A percentile compares a stretch with the other conserved stretches of the same genome.
Conservation (phyloP, 768 basidiomycete species). For the Auriscalpium vulgare region DNA sequence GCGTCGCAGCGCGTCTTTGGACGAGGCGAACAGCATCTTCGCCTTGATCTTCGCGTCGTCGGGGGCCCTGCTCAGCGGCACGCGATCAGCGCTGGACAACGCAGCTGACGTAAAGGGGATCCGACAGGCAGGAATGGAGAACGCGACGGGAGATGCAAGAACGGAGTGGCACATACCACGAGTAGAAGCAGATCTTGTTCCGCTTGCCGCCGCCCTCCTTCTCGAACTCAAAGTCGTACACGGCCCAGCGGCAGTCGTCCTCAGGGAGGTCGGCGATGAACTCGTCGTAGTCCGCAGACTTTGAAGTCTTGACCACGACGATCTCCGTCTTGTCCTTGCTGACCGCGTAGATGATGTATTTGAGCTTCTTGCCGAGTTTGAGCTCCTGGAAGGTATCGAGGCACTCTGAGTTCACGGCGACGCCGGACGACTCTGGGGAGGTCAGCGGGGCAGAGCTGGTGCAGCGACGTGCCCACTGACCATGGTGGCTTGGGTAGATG, state of each 20-base stretch:
- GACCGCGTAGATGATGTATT: conserved; percentile 79
- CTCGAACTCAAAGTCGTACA: conserved; percentile 87
- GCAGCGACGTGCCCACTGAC: too few species aligned
- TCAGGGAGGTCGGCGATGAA: conserved; percentile 74
- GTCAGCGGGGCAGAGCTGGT: too few species aligned
- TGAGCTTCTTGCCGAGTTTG: conserved; percentile 68
- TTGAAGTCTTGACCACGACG: conserved; percentile 61
- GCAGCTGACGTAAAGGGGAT: too few species aligned
- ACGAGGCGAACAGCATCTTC: conserved; percentile 95
- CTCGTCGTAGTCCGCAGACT: conserved; percentile 48
- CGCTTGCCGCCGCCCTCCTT: conserved; percentile 60
- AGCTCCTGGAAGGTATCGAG: conserved; percentile 53
- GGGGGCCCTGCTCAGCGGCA: conserved; percentile 60
- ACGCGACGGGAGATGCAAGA: neutral
- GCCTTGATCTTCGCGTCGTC: conserved; percentile 77
- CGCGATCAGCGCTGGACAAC: neutral
- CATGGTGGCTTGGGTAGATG: too few species aligned
- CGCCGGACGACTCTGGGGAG: conserved; percentile 51
- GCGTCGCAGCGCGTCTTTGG: conserved; percentile 70
- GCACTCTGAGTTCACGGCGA: conserved; percentile 51
- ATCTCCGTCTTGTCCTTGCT: conserved; percentile 60
- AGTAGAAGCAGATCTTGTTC: conserved; percentile 79
- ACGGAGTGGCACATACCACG: conserved; percentile 48
- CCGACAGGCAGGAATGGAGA: neutral
- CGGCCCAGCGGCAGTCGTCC: conserved; percentile 75